Evolutionary conservation across 148 eudicot genomes (phyloP).

Genomic region (Rhododendron vialii): DNA sequence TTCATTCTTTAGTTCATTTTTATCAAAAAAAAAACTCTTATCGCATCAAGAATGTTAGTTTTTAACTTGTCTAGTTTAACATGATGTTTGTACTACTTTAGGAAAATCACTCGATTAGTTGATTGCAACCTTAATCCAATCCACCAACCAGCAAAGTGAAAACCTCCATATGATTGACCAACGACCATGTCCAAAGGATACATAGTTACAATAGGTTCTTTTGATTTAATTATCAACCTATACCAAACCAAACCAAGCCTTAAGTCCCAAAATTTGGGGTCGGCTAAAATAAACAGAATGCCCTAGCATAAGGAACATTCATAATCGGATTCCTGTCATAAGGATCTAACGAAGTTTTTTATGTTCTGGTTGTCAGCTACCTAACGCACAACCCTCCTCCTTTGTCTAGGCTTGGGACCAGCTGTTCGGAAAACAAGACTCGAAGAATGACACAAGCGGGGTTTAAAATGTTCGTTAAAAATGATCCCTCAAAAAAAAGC

Average conservation of each 20-base stretch:
- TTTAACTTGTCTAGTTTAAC: not conserved
- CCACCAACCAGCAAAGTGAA: not conserved
- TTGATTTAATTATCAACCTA: not conserved
- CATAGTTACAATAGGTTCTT: not conserved
- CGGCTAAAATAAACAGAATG: no score
- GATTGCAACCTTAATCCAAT: not conserved
- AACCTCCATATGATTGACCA: not conserved
- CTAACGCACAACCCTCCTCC: not conserved
- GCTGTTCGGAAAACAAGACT: no score
- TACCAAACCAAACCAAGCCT: no score
- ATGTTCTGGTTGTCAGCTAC: no score
- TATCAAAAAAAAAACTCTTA: not conserved
- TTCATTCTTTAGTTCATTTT: no score
- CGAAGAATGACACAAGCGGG: no score
- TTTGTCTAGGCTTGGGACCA: not conserved
- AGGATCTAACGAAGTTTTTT: no score
- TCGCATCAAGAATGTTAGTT: not conserved
- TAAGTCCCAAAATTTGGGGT: no score
- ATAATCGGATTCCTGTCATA: no score
- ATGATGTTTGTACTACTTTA: not conserved
- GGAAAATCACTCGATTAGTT: not conserved
- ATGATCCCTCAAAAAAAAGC: not conserved
- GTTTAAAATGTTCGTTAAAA: not conserved
- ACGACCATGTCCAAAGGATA: not conserved
- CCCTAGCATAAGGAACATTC: no score